These are phyloP conservation scores for Wickerhamiella hasegawae DNA, from an alignment of 805 yeast genomes.

Conservation along the genomic window DNA sequence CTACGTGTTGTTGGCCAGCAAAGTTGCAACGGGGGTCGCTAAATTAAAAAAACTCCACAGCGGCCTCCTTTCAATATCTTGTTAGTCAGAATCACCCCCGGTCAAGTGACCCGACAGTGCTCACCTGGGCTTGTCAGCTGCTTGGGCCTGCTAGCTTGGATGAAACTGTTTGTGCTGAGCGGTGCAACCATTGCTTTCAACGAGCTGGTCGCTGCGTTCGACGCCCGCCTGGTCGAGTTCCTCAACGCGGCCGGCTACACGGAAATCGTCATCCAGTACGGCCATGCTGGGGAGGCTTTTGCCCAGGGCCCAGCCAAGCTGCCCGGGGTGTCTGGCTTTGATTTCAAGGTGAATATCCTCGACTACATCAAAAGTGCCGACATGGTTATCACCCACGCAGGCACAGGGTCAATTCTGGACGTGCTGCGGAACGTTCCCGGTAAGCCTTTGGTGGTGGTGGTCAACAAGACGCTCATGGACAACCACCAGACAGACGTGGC, in stretches of 20 bases:
- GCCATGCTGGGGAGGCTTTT: constrained; percentile 25
- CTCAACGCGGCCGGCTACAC: constrained; percentile 26
- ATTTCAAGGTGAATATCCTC: constrained; percentile 28
- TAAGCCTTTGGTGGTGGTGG: constrained; percentile 51
- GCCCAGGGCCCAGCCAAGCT: neutral
- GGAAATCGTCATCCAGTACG: constrained; percentile 43
- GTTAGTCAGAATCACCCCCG: neutral
- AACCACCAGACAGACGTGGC: constrained; percentile 79
- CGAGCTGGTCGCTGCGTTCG: constrained; percentile 32
- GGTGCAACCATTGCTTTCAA: constrained; percentile 86
- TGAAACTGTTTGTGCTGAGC: constrained; percentile 43
- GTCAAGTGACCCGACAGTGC: too few species aligned
- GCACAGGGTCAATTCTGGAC: constrained; percentile 84
- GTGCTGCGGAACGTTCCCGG: constrained; percentile 31
- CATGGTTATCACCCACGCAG: constrained; percentile 74
- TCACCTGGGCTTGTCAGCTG: too few species aligned
- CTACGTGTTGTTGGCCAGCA: too few species aligned
- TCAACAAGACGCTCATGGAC: constrained; percentile 61
- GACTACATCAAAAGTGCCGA: constrained; percentile 31
- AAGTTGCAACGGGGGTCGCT: too few species aligned
- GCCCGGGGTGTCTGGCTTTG: constrained; percentile 28
- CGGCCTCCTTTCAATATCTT: too few species aligned
- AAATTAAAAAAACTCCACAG: too few species aligned
- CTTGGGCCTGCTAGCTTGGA: too few species aligned
- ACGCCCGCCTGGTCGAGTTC: constrained; percentile 24